Base-by-base conservation (phyloP, 2,329 filamentous ascomycete genomes). In the Talaromyces sp. region DNA sequence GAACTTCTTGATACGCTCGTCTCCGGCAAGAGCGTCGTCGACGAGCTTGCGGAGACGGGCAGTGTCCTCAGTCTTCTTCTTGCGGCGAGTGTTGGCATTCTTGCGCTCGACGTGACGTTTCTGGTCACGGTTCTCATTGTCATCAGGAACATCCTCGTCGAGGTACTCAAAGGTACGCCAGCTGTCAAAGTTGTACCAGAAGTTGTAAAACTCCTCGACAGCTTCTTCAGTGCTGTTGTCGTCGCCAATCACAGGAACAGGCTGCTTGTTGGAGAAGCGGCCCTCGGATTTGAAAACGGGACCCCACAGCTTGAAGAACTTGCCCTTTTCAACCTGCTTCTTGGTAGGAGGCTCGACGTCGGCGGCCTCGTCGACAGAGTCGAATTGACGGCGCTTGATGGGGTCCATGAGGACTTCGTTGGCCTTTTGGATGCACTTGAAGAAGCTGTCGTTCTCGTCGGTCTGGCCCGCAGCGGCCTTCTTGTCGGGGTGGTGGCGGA, bases 351-450 rank as follows among this genome's bases (percentile, higher is more conserved):
- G 91, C 72, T 96, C 91, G 62, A 96, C 89, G 62, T 99, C 91
- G 65, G 95, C 95, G 69, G 86, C 88, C 79, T 97, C 93, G 72
- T 99, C 95, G 64, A 98, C 93, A 2, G 92, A 96, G 79, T 99
- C 95, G 80, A 90, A 99, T 80, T 99, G 95, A 62, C 93, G 88
- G 65, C 95, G 91, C 82, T 92, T 96, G 76, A 88, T 84, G 57
- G 95, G 95, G 81, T 99, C 95, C 60, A 92, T 85, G 19, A 99
- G 89, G 58, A 98, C 85, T 72, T 99, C 95, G 70, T 90, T 93
- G 62, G 95, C 95, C 80, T 97, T 97, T 77, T 99, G 96, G 77
- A 99, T 99, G 80, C 96, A 99, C 85, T 99, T 99, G 89, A 99
- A 99, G 84, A 99, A 99, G 77, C 90, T 91, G 78, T 99, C 95